These are phyloP conservation scores for Phytophthora aleatoria DNA, from an alignment of 352 stramenopile genomes.

Conservation along the genomic window DNA sequence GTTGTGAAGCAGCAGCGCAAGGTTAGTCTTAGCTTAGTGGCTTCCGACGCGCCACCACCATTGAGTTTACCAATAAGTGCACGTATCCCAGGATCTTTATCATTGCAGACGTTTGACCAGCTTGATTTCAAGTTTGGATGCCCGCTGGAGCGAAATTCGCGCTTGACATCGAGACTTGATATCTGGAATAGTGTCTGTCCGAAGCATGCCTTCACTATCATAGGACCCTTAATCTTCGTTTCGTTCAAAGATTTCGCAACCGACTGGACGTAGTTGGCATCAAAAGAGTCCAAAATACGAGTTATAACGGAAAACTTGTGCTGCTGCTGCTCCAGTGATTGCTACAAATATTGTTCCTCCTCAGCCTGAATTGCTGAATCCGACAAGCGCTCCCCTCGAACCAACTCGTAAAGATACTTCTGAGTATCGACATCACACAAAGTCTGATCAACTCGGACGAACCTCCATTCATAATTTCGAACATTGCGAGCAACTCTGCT, in stretches of 20 bases:
- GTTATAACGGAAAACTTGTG: background rate
- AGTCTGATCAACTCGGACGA: background rate
- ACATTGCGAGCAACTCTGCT: background rate
- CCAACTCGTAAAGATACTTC: background rate
- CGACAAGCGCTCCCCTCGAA: background rate
- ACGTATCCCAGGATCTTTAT: background rate
- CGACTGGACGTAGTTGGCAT: background rate
- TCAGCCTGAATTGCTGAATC: background rate
- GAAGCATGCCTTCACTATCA: background rate
- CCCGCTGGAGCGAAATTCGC: background rate
- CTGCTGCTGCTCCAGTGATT: background rate
- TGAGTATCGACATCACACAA: background rate
- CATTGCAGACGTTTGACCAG: constrained; percentile 4
- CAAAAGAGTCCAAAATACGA: background rate
- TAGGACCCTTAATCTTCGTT: background rate
- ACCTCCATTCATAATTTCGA: background rate
- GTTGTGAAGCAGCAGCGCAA: background rate
- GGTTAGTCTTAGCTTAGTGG: background rate
- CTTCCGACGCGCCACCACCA: background rate
- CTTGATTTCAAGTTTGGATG: background rate
- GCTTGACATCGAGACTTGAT: background rate
- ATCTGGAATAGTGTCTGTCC: background rate
- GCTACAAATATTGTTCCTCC: background rate
- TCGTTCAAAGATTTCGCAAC: background rate
- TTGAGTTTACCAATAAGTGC: background rate